Conservation (phyloP, 441 rosid genomes). For the Pelargonium fulgidum region DNA sequence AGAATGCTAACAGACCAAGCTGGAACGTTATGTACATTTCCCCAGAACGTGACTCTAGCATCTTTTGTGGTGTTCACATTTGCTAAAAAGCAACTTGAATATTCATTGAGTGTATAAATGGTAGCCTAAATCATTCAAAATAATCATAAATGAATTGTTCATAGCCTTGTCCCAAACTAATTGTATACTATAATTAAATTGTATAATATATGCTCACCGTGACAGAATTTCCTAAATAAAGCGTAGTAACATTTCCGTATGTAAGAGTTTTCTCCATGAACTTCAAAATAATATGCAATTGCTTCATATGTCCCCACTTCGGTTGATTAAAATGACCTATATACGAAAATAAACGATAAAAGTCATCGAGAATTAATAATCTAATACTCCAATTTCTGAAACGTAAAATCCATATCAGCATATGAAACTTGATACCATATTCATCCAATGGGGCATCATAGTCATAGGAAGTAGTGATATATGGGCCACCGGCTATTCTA, state of each 20-base stretch:
- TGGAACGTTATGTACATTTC: conserved; percentile 28
- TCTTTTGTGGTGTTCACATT: conserved; percentile 35
- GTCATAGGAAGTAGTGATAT: conserved; percentile 58
- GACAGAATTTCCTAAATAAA: conserved; percentile 33
- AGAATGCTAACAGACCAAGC: conserved; percentile 64
- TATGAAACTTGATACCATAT: conserved; percentile 35
- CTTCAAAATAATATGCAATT: conserved; percentile 43
- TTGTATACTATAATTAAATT: not conserved
- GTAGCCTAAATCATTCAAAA: conserved; percentile 32
- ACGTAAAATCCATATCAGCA: not conserved
- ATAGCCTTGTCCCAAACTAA: no score
- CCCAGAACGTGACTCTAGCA: conserved; percentile 31
- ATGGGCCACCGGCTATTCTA: conserved; percentile 57
- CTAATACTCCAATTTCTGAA: not conserved
- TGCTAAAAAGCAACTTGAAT: conserved; percentile 49
- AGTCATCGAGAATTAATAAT: not conserved
- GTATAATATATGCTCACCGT: conserved; percentile 17
- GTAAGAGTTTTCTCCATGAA: conserved; percentile 46
- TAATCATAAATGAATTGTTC: not conserved
- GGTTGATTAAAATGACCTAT: conserved; percentile 60
- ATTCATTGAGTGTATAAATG: conserved; percentile 29
- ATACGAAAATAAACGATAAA: not conserved
- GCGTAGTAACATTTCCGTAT: conserved; percentile 29
- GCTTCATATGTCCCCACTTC: conserved; percentile 60
- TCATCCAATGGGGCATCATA: conserved; percentile 75